These are phyloP conservation scores for Trichoderma arundinaceum DNA, from an alignment of 2,329 filamentous ascomycete genomes.

Conservation along the genomic window DNA sequence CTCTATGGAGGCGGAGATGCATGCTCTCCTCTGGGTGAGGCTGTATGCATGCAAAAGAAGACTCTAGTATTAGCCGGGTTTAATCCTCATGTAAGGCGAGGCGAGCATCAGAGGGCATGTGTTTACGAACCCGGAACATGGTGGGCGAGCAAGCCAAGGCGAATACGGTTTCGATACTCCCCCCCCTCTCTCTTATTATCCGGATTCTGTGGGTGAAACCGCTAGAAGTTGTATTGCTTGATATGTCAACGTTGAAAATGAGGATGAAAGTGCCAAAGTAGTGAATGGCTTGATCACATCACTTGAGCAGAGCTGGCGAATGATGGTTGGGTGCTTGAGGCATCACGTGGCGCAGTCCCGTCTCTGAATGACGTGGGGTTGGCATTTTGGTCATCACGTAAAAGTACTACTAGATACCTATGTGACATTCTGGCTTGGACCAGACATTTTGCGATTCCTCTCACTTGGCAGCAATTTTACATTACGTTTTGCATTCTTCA, in stretches of 20 bases:
- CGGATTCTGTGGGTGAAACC: neutral
- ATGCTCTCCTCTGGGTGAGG: constrained; percentile 75
- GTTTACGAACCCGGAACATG: constrained; percentile 36
- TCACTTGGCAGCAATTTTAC: no score
- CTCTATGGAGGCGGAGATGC: constrained; percentile 80
- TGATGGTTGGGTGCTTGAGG: neutral
- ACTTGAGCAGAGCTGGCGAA: neutral
- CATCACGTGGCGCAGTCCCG: constrained; percentile 3
- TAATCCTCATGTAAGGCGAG: neutral
- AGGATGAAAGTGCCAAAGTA: neutral
- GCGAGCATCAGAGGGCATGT: neutral
- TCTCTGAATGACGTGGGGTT: no score
- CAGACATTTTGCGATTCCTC: no score
- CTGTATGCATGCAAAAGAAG: constrained; percentile 42
- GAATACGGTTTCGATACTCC: neutral
- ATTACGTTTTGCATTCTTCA: no score
- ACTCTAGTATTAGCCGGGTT: neutral
- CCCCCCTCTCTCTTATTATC: neutral
- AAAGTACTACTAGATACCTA: no score
- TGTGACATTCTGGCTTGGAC: no score
- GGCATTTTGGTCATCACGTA: no score
- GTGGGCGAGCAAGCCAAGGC: neutral
- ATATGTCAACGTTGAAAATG: neutral
- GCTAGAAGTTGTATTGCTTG: neutral
- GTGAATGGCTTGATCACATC: neutral